Evolutionary conservation across 257 asterid genomes (phyloP), one percentile per base, ranked within the genome.

Genomic region (Nicotiana paniculata): DNA sequence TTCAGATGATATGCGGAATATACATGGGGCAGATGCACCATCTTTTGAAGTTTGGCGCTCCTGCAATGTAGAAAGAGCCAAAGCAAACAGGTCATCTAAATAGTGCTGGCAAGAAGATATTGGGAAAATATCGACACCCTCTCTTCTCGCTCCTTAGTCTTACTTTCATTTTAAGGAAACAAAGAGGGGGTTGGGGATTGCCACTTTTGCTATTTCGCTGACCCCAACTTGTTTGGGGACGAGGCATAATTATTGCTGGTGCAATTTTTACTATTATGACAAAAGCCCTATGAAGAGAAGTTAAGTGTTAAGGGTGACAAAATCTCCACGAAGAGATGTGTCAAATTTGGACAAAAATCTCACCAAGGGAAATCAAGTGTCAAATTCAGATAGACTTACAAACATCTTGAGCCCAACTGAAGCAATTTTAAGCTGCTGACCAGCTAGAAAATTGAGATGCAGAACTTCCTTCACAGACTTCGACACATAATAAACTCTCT

Each of bases 391-490:
- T 37, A 39, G 82, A 90, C 99, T 92, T 90, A 95, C 99, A 90
- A 93, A 95, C 93, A 96, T 94, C 92, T 96, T 96, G 81, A 96
- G 89, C 67, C 98, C 99, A 84, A 94, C 97, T 6, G 99, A 89
- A 86, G 99, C 97, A 57, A 96, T 96, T 92, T 96, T 96, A 61
- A 96, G 98, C 86, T 90, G 97, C 92, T 94, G 96, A 80, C 97
- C 97, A n/a, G 93, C 85, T 33, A 86, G 88, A 76, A 93, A 85
- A 90, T 96, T 96, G 89, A 96, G 89, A 83, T 94, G 93, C 67
- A 96, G 96, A 85, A 90, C 92, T 80, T 90, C 92, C 88, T 96
- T 94, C 84, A 96, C 98, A 65, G 97, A 91, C 79, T 87, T 84
- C 2, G 99, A 92, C 30, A 96, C 81, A 81, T 96, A 90, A 83